Evolutionary conservation across 371 early-diverging fungal species (phyloP).

Genomic region (Racocetra persica): DNA sequence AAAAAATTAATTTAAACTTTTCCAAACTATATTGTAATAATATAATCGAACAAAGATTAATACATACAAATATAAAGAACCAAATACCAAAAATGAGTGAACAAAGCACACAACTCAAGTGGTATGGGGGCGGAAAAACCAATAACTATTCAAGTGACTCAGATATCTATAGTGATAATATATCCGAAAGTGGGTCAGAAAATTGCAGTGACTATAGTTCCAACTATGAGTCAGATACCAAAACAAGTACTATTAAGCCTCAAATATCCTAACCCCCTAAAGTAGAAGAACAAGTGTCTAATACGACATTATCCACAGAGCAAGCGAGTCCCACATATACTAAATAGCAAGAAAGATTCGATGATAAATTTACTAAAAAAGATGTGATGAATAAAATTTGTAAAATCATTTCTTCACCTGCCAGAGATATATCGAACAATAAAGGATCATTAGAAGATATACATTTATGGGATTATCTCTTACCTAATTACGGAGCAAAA

Average conservation of each 20-base stretch:
- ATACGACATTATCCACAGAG: conserved; percentile 27
- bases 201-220: no score
- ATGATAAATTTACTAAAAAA: conserved; percentile 22
- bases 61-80: no score
- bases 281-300: conserved; percentile 35
- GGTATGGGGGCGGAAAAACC: conserved; percentile 19
- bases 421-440: no score
- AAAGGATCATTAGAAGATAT: conserved; percentile 15
- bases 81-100: not conserved
- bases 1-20: no score
- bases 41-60: no score
- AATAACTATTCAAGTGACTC: conserved; percentile 37
- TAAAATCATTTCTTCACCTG: no score
- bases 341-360: conserved; percentile 17
- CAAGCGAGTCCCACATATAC: conserved; percentile 11
- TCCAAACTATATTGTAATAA: no score
- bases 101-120: not conserved
- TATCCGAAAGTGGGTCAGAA: no score
- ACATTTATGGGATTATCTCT: conserved; percentile 33
- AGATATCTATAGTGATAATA: no score
- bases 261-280: conserved; percentile 31
- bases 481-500: conserved; percentile 21
- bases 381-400: no score
- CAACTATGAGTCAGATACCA: conserved; percentile 33
- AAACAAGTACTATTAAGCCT: conserved; percentile 31